These are phyloP conservation scores for Abrus precatorius DNA, from an alignment of 306 rosid genomes.

Conservation along the genomic window DNA sequence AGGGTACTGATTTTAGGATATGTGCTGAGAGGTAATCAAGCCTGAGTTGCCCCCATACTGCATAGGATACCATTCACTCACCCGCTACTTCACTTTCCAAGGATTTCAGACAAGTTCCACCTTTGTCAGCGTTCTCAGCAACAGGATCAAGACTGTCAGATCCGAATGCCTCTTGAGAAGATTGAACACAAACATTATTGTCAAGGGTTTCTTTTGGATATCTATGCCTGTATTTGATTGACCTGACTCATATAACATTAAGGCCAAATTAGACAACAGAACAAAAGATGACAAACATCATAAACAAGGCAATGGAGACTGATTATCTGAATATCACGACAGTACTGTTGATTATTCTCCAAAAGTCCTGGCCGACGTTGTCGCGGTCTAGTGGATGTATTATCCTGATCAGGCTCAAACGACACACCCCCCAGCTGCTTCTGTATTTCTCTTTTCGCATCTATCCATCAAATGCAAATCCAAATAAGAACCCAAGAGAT, in stretches of 20 bases:
- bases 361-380: constrained; percentile 77
- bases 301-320: constrained; percentile 20
- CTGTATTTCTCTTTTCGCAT: constrained; percentile 78
- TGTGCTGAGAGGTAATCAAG: constrained; percentile 5
- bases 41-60: neutral
- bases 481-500: constrained; percentile 27
- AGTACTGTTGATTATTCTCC: constrained; percentile 62
- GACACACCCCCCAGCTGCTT: constrained; percentile 63
- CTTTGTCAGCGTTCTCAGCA: constrained; percentile 49
- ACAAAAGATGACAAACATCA: constrained; percentile 10
- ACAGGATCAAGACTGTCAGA: constrained; percentile 49
- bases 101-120: constrained; percentile 37
- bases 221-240: constrained; percentile 67
- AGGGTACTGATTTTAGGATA: neutral
- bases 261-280: constrained; percentile 42
- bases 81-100: constrained; percentile 59
- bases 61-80: constrained; percentile 39
- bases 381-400: constrained; percentile 53
- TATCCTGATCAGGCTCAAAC: constrained; percentile 55
- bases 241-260: constrained; percentile 57
- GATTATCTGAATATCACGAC: constrained; percentile 28
- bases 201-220: constrained; percentile 51
- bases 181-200: constrained; percentile 46
- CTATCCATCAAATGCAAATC: constrained; percentile 57
- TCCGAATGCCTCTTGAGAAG: constrained; percentile 64